Evolutionary conservation across 2,329 filamentous ascomycete genomes (phyloP).

Genomic region (Ascosphaera apis): DNA sequence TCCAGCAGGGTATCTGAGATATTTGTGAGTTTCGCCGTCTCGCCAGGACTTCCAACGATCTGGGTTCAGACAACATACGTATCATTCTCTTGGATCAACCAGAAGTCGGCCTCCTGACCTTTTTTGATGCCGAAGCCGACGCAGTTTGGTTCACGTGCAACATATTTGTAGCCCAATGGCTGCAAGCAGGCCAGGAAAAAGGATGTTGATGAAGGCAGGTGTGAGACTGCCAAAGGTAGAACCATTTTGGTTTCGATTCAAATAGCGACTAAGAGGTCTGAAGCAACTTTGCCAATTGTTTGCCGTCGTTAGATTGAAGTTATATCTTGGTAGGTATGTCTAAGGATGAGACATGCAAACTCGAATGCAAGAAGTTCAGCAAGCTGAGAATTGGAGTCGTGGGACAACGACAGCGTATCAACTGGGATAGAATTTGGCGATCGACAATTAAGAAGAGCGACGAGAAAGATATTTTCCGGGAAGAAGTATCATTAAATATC

Average conservation of each 20-base stretch:
- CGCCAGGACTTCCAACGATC: background rate
- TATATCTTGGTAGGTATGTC: too few relatives aligned
- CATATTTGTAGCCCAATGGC: conserved; percentile 52
- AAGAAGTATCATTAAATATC: too few relatives aligned
- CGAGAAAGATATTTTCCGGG: too few relatives aligned
- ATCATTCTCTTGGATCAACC: conserved; percentile 36
- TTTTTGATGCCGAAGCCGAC: conserved; percentile 37
- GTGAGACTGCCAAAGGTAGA: conserved; percentile 30
- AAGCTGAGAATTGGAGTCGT: too few relatives aligned
- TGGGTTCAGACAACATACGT: conserved; percentile 23
- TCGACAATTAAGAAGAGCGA: too few relatives aligned
- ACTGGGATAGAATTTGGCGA: too few relatives aligned
- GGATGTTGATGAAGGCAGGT: conserved; percentile 56
- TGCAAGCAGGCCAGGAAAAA: conserved; percentile 65
- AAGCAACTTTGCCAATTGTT: too few relatives aligned
- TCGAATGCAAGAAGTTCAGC: too few relatives aligned
- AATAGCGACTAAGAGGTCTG: too few relatives aligned
- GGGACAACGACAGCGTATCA: too few relatives aligned
- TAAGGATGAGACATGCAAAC: too few relatives aligned
- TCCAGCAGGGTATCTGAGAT: conserved; percentile 23
- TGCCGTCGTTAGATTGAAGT: too few relatives aligned
- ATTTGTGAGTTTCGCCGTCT: conserved; percentile 1
- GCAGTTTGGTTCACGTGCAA: conserved; percentile 36
- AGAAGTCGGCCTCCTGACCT: conserved; percentile 33
- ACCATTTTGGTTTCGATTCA: background rate